Percentiles rank a stretch among this genome's conserved stretches.
Evolutionary conservation across 352 stramenopile genomes (phyloP).

Genomic region (Pythium folliculosum): DNA sequence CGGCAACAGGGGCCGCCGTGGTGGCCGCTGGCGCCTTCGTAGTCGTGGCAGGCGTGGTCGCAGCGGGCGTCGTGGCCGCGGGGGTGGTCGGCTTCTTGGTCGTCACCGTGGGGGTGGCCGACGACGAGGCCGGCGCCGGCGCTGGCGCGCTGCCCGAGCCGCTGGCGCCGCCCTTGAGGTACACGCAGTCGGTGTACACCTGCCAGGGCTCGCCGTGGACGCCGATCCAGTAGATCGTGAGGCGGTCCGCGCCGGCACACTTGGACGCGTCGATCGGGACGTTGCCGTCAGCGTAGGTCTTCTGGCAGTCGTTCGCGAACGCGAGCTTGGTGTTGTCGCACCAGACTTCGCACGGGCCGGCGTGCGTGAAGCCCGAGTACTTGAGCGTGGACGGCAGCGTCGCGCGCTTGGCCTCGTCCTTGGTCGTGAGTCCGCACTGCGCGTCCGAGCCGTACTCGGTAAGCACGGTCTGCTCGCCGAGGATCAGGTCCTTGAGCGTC

Average conservation of each 20-base stretch:
- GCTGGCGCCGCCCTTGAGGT: constrained; percentile 36
- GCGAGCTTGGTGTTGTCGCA: constrained; percentile 52
- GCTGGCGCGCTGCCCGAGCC: constrained; percentile 3
- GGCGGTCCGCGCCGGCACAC: constrained; percentile 44
- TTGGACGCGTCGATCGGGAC: constrained; percentile 48
- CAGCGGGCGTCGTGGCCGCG: background rate
- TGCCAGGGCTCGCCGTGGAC: constrained; percentile 58
- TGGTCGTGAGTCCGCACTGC: constrained; percentile 47
- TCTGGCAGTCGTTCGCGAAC: constrained; percentile 49
- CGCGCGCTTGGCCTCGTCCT: constrained; percentile 35
- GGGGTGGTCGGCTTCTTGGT: background rate
- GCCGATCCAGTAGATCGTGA: constrained; percentile 63
- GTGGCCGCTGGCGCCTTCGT: constrained; percentile 3
- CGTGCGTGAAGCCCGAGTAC: constrained; percentile 54
- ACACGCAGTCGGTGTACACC: constrained; percentile 64
- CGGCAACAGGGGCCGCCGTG: constrained; percentile 4
- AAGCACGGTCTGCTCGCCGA: constrained; percentile 40
- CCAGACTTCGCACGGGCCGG: constrained; percentile 61
- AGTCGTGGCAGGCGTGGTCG: constrained; percentile 5
- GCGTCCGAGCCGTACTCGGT: constrained; percentile 38
- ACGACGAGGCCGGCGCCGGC: constrained; percentile 11
- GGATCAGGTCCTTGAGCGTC: constrained; percentile 42
- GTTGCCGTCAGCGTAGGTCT: constrained; percentile 34
- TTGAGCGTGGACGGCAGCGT: constrained; percentile 40
- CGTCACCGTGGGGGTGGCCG: constrained; percentile 11